These are phyloP conservation scores for Metarhizium guizhouense DNA, from an alignment of 2,329 filamentous ascomycete species.

Conservation along the genomic window DNA sequence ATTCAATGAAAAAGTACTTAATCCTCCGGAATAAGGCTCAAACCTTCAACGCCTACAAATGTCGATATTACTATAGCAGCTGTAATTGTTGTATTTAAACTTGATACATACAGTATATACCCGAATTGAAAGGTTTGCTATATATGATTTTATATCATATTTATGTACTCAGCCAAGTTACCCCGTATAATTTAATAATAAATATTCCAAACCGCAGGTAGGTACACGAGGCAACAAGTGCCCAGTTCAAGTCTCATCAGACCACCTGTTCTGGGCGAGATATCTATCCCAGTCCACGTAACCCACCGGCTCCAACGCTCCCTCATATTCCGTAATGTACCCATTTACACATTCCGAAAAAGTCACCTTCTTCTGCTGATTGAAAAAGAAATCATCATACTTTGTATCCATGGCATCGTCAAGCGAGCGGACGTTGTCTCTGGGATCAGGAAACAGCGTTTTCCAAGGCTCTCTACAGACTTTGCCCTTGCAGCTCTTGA, in stretches of 20 bases:
- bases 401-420: constrained; percentile 36
- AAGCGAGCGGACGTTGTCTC: constrained; percentile 40
- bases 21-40: too few species aligned
- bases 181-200: too few species aligned
- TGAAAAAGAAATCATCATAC: constrained; percentile 41
- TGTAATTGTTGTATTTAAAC: too few species aligned
- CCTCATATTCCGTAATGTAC: constrained; percentile 29
- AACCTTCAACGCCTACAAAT: too few species aligned
- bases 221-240: neutral
- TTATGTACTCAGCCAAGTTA: too few species aligned
- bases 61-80: too few species aligned
- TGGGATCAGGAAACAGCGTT: constrained; percentile 44
- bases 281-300: neutral
- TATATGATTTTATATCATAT: too few species aligned
- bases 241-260: neutral
- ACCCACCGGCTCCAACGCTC: neutral
- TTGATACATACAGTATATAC: too few species aligned
- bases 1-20: too few species aligned
- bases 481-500: constrained; percentile 49
- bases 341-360: constrained; percentile 47
- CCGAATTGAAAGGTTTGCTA: too few species aligned
- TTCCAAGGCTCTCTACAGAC: constrained; percentile 49
- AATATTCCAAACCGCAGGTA: too few species aligned
- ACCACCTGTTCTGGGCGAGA: neutral
- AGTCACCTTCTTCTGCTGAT: constrained; percentile 36